Conservation (phyloP, 2,329 filamentous ascomycete genomes). For the Albifimbria verrucaria region DNA sequence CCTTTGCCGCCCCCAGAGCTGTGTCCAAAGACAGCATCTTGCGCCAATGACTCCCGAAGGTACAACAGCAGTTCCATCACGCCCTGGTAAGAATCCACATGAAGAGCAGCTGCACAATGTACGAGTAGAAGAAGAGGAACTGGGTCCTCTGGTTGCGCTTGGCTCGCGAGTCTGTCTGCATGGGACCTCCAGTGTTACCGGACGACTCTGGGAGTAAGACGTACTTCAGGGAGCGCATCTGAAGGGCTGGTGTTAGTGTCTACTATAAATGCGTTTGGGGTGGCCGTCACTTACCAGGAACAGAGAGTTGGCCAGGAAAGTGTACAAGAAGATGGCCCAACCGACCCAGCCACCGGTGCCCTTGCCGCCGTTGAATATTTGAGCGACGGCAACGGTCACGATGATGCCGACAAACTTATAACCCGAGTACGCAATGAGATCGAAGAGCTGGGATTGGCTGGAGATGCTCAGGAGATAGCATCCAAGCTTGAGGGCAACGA, state of each 20-base stretch:
- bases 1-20: not conserved
- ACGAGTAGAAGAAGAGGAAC: constrained; percentile 92
- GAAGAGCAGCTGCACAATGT: constrained; percentile 88
- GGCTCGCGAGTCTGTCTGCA: constrained; percentile 71
- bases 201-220: constrained; percentile 85
- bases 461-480: constrained; percentile 93
- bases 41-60: not conserved
- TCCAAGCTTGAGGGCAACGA: constrained; percentile 84
- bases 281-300: constrained; percentile 67
- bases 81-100: constrained; percentile 72
- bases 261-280: not conserved
- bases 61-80: constrained; percentile 14
- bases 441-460: constrained; percentile 88
- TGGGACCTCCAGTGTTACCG: constrained; percentile 59
- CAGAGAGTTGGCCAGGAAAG: constrained; percentile 89
- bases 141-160: constrained; percentile 87
- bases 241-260: constrained; percentile 12
- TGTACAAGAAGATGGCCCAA: constrained; percentile 87
- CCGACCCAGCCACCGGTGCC: constrained; percentile 85
- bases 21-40: not conserved
- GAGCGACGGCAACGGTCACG: constrained; percentile 75
- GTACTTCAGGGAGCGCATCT: constrained; percentile 94
- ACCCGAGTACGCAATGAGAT: constrained; percentile 92
- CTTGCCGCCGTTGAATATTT: constrained; percentile 72
- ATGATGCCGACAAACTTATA: constrained; percentile 99